Base-by-base conservation (phyloP, 2,329 filamentous ascomycete genomes). In the Cytospora piceicola region DNA sequence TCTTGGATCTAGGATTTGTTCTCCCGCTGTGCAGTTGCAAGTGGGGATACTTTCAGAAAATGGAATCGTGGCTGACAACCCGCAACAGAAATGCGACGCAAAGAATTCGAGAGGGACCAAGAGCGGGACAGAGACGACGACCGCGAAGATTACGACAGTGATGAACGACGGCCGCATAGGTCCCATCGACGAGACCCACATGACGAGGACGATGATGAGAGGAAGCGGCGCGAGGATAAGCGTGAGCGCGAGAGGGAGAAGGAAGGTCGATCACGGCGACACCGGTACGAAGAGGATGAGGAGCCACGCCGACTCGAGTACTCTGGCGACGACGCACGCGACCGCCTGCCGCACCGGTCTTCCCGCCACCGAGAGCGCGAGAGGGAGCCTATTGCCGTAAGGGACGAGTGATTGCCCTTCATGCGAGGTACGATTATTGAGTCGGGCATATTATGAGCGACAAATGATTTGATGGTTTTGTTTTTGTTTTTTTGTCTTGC, bases 41-140 rank as follows among this genome's bases (percentile, higher is more conserved):
- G 59, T 46, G 12, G 29, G 36, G 29, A 17, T 49, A 52, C 34
- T 30, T 52, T 54, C 34, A 56, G 67, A 60, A 61, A 55, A 61
- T 62, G 61, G 65, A 59, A 68, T 67, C 59, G 46, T 49, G 69
- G 69, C 71, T 73, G 65, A 74, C 60, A 60, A 67, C 58, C 64
- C 70, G 42, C 46, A 49, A 68, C 68, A 79, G 77, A 79, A 53
- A 76, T 74, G 64, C 77, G 76, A 39, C 77, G 79, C 64, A 80
- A 79, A 63, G 80, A 83, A 67, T 72, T 73, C 59, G 80, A 80
- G 56, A 76, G 67, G 20, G 74, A 76, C 14, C 59, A 58, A 39
- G 69, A 70, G 32, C 62, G 69, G 14, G 67, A 68, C n/a, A 61
- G 66, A 24, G 55, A 67, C 32, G 42, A 59, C 29, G 53, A 56